Evolutionary conservation across 129 eudicot genomes (phyloP).

Genomic region (Rutidosis leptorrhynchoides): DNA sequence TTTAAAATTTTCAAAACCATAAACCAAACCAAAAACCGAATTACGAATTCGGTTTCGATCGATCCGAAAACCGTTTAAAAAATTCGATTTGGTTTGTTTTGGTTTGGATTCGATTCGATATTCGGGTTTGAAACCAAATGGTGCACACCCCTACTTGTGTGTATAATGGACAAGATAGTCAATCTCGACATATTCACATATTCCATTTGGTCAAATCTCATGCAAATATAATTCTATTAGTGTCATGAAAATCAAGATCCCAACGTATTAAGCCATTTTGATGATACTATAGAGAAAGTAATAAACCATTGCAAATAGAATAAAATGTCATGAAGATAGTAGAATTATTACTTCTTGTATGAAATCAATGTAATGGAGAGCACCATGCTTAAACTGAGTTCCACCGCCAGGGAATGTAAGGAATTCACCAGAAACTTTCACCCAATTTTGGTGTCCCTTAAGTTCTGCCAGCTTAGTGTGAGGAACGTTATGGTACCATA

Average conservation of each 20-base stretch:
- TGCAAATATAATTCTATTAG: not conserved
- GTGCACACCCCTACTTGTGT: too few species aligned
- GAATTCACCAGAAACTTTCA: slow-evolving; percentile 78
- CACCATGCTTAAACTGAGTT: slow-evolving; percentile 93
- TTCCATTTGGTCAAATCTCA: not conserved
- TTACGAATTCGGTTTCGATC: too few species aligned
- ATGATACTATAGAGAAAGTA: not conserved
- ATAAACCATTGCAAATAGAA: not conserved
- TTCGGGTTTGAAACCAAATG: too few species aligned
- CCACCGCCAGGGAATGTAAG: slow-evolving; percentile 98
- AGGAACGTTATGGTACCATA: slow-evolving; percentile 89
- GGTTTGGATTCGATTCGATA: too few species aligned
- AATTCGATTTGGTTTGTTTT: too few species aligned
- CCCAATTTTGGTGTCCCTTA: slow-evolving; percentile 97
- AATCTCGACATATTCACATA: not conserved
- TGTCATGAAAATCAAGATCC: not conserved
- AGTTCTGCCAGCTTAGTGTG: slow-evolving; percentile 73
- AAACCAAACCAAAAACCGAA: too few species aligned
- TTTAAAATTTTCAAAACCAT: too few species aligned
- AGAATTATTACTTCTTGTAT: slow-evolving; percentile 57
- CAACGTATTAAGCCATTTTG: not conserved
- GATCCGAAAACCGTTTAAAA: too few species aligned
- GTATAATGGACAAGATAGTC: not conserved
- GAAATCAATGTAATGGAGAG: slow-evolving; percentile 86
- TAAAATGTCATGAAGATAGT: slow-evolving; percentile 9